phyloP scores from a whole-genome alignment of 2,329 filamentous ascomycete genomes.

The Colletotrichum navitas region DNA sequence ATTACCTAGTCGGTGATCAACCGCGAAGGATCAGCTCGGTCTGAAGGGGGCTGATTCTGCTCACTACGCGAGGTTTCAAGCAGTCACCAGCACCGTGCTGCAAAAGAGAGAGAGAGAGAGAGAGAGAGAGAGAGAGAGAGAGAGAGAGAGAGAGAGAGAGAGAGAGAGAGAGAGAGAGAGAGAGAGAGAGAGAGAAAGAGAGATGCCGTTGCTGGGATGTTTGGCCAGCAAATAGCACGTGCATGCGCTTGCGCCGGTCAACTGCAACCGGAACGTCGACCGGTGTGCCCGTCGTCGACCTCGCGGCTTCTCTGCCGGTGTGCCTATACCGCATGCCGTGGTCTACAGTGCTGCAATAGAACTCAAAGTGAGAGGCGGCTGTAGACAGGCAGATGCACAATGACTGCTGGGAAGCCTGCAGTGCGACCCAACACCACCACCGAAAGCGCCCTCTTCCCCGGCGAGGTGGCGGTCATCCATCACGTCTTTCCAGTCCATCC shows the following conservation, averaged over 20 bases:
- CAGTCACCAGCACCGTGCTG: conserved; percentile 18
- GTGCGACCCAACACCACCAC: conserved; percentile 24
- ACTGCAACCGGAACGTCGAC: conserved; percentile 13
- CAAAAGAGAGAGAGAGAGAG: too few relatives aligned
- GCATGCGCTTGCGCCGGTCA: conserved; percentile 19
- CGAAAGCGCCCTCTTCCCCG: background rate
- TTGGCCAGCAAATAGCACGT: conserved; percentile 25
- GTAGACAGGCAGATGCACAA: conserved; percentile 13
- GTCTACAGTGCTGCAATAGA: conserved; percentile 4
- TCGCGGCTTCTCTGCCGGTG: conserved; percentile 19
- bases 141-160: background rate
- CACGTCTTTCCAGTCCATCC: background rate
- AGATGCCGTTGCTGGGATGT: conserved; percentile 20
- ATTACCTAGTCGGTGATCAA: background rate
- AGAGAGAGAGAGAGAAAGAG: background rate
- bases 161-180: too few relatives aligned
- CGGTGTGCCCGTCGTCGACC: conserved; percentile 27
- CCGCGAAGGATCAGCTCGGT: background rate
- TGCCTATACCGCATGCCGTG: background rate
- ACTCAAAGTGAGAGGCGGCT: conserved; percentile 22
- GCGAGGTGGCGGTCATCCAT: background rate
- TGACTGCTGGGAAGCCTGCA: conserved; percentile 19
- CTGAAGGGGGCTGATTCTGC: conserved; percentile 1
- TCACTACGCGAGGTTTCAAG: background rate
- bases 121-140: background rate